Evolutionary conservation across 2,329 filamentous ascomycete genomes (phyloP), one percentile per base, ranked within the genome.

Genomic region (Colletotrichum sp.): DNA sequence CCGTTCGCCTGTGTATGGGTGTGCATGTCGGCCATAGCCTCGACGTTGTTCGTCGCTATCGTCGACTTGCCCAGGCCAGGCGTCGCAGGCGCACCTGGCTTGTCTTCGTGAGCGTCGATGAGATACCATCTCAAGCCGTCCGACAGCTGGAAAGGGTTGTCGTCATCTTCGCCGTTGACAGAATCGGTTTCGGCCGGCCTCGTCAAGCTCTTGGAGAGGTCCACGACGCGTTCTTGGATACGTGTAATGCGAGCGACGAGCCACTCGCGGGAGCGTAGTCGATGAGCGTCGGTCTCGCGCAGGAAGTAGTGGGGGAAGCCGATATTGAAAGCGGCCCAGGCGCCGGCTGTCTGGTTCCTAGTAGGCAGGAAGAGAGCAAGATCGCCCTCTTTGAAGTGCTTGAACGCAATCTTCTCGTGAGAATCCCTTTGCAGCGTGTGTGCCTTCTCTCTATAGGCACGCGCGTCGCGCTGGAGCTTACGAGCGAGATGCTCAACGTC

Each of bases 311-410:
- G 97, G 11, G 97, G 97, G 74, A 96, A 98, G 2, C 96, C 96
- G 36, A 99, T 94, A 79, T 99, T 99, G 89, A 99, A 99, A 1
- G 97, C 97, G 7, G 97, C 97, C 97, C 97, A 99, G 1, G 97
- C 96, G 18, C 96, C 94, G 6, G 95, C 97, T 47, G 94, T 94
- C 83, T 98, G 96, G 81, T 98, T 98, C 43, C 96, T 90, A 0
- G 97, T 99, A 0, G 97, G 97, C 54, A 99, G 86, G 86, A 99
- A 99, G 3, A 99, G 84, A 15, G 96, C 97, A 16, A 99, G 88
- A 80, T 99, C 97, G 9, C 97, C 96, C 83, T 98, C 96, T 81
- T 98, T 98, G 87, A 99, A 99, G 65, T 96, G 93, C 74, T 93
- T 93, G 82, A 97, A 98, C 3, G 97, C 96, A 80, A 99, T 98